Evolutionary conservation across 2,329 filamentous ascomycete species (phyloP).

Genomic region (Rhinocladiella mackenziei): DNA sequence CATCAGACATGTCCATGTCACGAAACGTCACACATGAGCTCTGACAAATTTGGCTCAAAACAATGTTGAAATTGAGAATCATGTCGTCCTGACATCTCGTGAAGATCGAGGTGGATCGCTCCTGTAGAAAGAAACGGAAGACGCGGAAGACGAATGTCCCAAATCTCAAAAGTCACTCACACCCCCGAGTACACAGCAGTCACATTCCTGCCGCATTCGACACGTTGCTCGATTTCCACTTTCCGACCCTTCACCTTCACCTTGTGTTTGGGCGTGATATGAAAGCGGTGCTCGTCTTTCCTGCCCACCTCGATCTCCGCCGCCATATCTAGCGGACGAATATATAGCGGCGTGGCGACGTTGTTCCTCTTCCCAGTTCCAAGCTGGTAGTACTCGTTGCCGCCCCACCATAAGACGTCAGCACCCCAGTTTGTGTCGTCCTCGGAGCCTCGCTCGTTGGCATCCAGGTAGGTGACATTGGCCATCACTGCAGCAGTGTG

Average conservation of each 20-base stretch:
- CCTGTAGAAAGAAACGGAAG: too few relatives aligned
- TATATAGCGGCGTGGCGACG: constrained; percentile 68
- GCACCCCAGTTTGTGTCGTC: constrained; percentile 83
- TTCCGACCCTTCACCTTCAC: constrained; percentile 66
- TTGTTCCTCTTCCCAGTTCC: constrained; percentile 89
- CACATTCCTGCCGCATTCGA: constrained; percentile 79
- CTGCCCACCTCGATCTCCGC: constrained; percentile 59
- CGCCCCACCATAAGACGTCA: constrained; percentile 89
- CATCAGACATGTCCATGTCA: too few relatives aligned
- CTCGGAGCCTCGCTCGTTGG: constrained; percentile 48
- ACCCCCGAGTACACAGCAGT: constrained; percentile 75
- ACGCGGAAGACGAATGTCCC: too few relatives aligned
- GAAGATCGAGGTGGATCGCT: too few relatives aligned
- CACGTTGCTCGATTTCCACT: constrained; percentile 75
- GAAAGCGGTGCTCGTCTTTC: constrained; percentile 68
- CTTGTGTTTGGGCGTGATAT: constrained; percentile 73
- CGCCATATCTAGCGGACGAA: constrained; percentile 67
- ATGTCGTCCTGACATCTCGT: too few relatives aligned
- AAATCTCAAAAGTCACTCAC: too few relatives aligned
- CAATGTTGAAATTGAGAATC: too few relatives aligned
- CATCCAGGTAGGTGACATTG: constrained; percentile 67
- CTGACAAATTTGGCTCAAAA: too few relatives aligned
- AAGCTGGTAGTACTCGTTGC: constrained; percentile 89
- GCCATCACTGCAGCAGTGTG: constrained; percentile 80
- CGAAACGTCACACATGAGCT: too few relatives aligned